Base-by-base conservation (phyloP, 176 grass and related monocot species). In the Coix lacrymajobi region DNA sequence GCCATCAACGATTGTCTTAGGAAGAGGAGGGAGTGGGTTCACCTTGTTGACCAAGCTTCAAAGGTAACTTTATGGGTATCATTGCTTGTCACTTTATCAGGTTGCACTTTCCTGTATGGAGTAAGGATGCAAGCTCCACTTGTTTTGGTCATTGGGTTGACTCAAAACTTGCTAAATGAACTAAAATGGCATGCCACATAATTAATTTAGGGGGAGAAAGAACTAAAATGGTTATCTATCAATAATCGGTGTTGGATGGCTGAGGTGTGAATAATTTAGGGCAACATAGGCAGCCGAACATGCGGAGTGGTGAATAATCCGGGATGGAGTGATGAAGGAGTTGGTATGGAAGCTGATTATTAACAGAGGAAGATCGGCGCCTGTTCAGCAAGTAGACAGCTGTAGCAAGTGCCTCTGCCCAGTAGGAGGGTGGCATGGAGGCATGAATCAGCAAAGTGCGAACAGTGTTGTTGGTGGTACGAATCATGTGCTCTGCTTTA, bases 1-100 rank as follows among this genome's bases (percentile, higher is more conserved):
- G 91, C 92, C 75, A 91, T 98, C 38, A 83, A 95, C 16, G 92
- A 93, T 83, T 95, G 87, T 78, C 86, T 98, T 75, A 91, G 85
- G 66, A 90, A 82, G 71, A 90, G 85, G 48, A 90, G 43, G 48
- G 96, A 98, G 73, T 98, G 96, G 96, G 79, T 87, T 84, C 89
- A 95, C 87, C 82, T 98, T 69, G 57, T 98, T 80, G 78, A 90
- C 76, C 92, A 91, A 80, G 87, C 85, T 81, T 74, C 92, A 46
- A 92, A 90, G 91, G 92, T 98, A 62, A 69, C 65, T 71, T 68
- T 8, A 31, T 62, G 31, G 17, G 17, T 43, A 64, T 83, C 68
- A 49, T n/a, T 28, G 12, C 28, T 46, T 78, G 22, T 60, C 37
- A 62, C 82, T 86, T 45, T 40, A 67, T 69, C 33, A 34, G 40